These are phyloP conservation scores for Neurospora sp. DNA, from an alignment of 2,329 filamentous ascomycete species.

Conservation along the genomic window DNA sequence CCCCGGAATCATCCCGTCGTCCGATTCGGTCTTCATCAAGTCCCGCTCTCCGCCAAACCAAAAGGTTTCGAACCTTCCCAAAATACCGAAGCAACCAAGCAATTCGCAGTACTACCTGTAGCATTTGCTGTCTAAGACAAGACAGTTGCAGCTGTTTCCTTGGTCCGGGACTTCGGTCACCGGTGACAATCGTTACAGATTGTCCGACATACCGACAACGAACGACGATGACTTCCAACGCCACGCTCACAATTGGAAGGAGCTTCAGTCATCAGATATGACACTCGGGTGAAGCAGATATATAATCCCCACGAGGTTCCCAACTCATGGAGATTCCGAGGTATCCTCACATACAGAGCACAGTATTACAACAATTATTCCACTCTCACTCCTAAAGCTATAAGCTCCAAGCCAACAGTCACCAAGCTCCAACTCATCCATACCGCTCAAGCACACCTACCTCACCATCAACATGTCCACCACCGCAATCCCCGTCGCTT, in stretches of 20 bases:
- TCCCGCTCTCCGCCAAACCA: not conserved
- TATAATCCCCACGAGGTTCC: not conserved
- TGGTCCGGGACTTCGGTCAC: not conserved
- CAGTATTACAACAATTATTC: not conserved
- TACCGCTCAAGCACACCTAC: not conserved
- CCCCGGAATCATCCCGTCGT: not conserved
- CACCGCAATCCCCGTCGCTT: slow-evolving; percentile 5
- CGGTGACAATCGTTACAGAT: not conserved
- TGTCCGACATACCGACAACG: not conserved
- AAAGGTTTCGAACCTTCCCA: not conserved
- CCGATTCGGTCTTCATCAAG: not conserved
- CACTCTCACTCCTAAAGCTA: not conserved
- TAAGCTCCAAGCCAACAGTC: not conserved
- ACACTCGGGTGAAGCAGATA: not conserved
- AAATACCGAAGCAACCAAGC: not conserved
- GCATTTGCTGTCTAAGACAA: not conserved
- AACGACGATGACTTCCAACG: not conserved
- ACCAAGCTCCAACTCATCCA: not conserved
- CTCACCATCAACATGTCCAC: not conserved
- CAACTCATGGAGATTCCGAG: not conserved
- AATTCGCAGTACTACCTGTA: not conserved
- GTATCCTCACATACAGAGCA: not conserved
- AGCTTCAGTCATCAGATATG: not conserved
- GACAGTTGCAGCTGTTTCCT: not conserved
- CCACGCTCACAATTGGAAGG: not conserved